Percentiles rank a stretch among this genome's conserved stretches.
phyloP scores from a whole-genome alignment of 2,329 filamentous ascomycete genomes.

The Arthrobotrys musiformis region DNA sequence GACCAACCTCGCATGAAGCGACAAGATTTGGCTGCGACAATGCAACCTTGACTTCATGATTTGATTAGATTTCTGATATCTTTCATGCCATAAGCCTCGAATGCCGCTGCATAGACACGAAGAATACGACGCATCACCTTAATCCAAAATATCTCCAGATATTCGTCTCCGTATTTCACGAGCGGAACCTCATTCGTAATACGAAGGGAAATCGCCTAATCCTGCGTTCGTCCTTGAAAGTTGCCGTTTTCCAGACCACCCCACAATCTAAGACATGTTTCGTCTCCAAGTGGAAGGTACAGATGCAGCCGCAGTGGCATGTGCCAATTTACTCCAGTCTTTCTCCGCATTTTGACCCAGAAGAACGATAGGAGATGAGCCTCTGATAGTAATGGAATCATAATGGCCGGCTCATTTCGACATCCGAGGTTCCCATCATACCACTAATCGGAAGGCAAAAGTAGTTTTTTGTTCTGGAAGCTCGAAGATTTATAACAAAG shows the following conservation, averaged over 20 bases:
- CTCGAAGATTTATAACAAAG: conserved; percentile 9
- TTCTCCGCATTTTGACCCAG: conserved; percentile 53
- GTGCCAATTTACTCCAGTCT: conserved; percentile 36
- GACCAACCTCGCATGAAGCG: not conserved
- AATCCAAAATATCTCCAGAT: not conserved
- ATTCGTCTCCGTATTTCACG: conserved; percentile 18
- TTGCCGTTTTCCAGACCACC: conserved; percentile 38
- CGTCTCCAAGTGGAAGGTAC: conserved; percentile 52
- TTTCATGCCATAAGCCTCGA: not conserved
- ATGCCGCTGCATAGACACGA: not conserved
- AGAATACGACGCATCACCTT: not conserved
- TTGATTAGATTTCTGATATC: not conserved
- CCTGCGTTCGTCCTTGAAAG: conserved; percentile 38
- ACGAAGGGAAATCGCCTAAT: conserved; percentile 32
- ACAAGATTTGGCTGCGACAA: not conserved
- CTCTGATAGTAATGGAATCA: conserved; percentile 45
- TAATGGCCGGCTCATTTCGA: conserved; percentile 46
- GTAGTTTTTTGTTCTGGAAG: conserved; percentile 49
- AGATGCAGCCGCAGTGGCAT: conserved; percentile 35
- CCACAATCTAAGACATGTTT: conserved; percentile 53
- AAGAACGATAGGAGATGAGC: conserved; percentile 40
- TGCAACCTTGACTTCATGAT: not conserved
- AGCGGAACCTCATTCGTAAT: conserved; percentile 17
- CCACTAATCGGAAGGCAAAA: conserved; percentile 25
- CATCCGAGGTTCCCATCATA: conserved; percentile 51